Evolutionary conservation across 495 filamentous ascomycete species (phyloP), one percentile per base, ranked within the genome.

Genomic region (Beverwykella pulmonaria): DNA sequence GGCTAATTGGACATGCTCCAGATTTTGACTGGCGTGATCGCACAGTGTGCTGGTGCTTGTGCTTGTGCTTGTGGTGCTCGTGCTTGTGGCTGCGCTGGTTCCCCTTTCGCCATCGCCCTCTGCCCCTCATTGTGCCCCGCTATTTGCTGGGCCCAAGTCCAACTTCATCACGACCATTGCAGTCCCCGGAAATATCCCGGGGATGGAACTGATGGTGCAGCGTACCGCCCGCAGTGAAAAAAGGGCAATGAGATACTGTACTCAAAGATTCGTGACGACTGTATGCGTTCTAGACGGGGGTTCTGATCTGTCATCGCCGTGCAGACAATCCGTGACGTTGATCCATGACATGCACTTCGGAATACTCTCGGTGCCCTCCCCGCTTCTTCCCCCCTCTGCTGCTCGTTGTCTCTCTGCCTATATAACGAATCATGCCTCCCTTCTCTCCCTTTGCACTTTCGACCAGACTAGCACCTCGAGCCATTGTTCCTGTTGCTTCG

Each of bases 371-470:
- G 67, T 12, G 19, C 9, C n/a, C n/a, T 47, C 60, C 55, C 65
- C 56, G 64, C 64, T 12, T 41, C 54, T 9, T 12, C 48, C 26
- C 48, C 57, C 7, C 30, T 50, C 57, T 19, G 7, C 7, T 22
- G 39, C 44, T 50, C 56, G 14, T 48, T 29, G 15, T 30, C 15
- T 46, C 65, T 30, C 54, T 25, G 44, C 44, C 44, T 50, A 50
- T 50, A 9, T 50, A 27, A 57, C 39, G 23, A 22, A 41, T 30
- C 19, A 73, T 73, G 63, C 48, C 61, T 63, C 27, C 57, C 32
- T 29, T 44, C 29, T 67, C 60, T 34, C n/a, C 55, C 20, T 71
- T 69, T 48, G 59, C 65, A 0, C 64, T 73, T 17, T 71, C 68
- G 4, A 63, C 64, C 12, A 53, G 63, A 41, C 36, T 68, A 17